phyloP scores from a whole-genome alignment of 1,284 basidiomycete genomes.

The Ceratobasidium sp. region DNA sequence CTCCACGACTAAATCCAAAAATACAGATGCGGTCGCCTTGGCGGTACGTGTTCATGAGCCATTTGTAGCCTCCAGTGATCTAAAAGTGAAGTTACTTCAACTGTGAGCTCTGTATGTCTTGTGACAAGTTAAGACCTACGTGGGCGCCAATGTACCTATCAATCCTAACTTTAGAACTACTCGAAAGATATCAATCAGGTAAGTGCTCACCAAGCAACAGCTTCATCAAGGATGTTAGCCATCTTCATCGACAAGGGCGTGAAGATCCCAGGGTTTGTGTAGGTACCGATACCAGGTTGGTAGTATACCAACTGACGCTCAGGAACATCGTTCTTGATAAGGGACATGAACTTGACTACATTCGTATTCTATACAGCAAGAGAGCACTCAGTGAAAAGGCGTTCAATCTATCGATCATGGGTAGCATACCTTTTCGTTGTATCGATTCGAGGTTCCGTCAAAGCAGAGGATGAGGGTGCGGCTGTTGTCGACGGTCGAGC shows the following conservation, averaged over 20 bases:
- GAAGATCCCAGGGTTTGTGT: slow-evolving; percentile 44
- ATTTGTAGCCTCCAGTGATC: slow-evolving; percentile 49
- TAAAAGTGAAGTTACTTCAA: neutral
- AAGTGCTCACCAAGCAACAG: slow-evolving; percentile 45
- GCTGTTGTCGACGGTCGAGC: neutral
- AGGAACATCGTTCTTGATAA: slow-evolving; percentile 25
- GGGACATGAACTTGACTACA: slow-evolving; percentile 42
- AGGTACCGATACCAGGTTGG: slow-evolving; percentile 48
- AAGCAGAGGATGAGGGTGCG: slow-evolving; percentile 39
- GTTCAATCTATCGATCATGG: too few species aligned
- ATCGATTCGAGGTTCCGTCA: slow-evolving; percentile 40
- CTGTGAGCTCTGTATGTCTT: neutral
- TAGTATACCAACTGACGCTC: slow-evolving; percentile 39
- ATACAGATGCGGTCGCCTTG: slow-evolving; percentile 47
- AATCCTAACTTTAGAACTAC: neutral
- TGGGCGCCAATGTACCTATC: slow-evolving; percentile 24
- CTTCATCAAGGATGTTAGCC: slow-evolving; percentile 45
- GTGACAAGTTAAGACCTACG: neutral
- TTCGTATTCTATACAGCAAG: slow-evolving; percentile 23
- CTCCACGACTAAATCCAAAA: slow-evolving; percentile 48
- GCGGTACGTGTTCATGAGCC: slow-evolving; percentile 48
- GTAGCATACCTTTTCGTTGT: slow-evolving; percentile 23
- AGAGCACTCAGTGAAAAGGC: neutral
- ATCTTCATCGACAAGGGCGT: slow-evolving; percentile 40
- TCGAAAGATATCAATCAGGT: neutral